Base-by-base conservation (phyloP, 768 basidiomycete genomes). In the Fibroporia radiculosa region DNA sequence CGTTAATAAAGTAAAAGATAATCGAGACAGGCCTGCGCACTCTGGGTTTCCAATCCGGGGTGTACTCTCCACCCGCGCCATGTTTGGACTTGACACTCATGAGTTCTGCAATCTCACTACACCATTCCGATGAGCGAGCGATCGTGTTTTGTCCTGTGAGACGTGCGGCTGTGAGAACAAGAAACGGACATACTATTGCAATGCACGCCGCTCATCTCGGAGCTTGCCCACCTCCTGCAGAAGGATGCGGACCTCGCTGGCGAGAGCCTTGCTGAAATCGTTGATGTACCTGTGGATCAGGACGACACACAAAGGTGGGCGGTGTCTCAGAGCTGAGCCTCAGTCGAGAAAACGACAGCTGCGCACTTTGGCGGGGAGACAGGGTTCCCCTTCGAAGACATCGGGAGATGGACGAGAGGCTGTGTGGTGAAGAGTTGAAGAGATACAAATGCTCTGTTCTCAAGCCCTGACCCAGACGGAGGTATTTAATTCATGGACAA, bases 71-170 rank as follows among this genome's bases (percentile, higher is more conserved):
- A 28, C 82, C 85, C 1, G 80, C 73, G 16, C 85, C 82, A 59
- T 87, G 82, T 61, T 91, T 90, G 16, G 86, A 79, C 60, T 87
- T 86, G 40, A 88, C 70, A 40, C 77, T 74, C 84, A 91, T 84
- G 48, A 91, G 69, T 60, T 86, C 84, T 20, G 87, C 80, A 51
- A 92, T 87, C 62, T 92, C 88, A 51, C 88, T 90, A 56, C 40
- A 18, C 16, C 33, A 26, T 18, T 33, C 36, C 35, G 29, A 23
- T 29, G 19, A 14, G 16, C 20, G 29, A 18, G 24, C 36, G 25
- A 27, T 36, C 23, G 40, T 11, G 13, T 22, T 19, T 37, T 14
- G 14, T 33, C 23, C 27, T 20, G 14, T 16, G 6, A 8, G 29
- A 27, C 34, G 44, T 2, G 18, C 0, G 13, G 31, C 1, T n/a